Evolutionary conservation across 345 rosid genomes (phyloP).

Genomic region (Carallia pectinifolia): DNA sequence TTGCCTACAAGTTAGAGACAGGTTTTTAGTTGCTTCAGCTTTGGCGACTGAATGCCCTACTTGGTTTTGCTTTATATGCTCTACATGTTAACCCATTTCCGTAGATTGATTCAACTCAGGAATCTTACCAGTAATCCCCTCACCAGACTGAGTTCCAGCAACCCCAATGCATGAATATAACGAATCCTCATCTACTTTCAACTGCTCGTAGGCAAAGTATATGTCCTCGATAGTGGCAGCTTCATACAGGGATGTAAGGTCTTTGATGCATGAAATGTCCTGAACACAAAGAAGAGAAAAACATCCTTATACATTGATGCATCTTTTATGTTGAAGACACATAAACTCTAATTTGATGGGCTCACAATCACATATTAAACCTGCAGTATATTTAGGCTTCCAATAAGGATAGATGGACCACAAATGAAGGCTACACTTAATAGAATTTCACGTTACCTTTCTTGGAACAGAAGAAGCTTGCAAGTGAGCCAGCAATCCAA

Average conservation of each 20-base stretch:
- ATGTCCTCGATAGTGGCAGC: conserved; percentile 86
- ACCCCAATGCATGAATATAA: conserved; percentile 90
- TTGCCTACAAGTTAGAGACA: not conserved
- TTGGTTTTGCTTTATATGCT: not conserved
- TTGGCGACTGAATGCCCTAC: not conserved
- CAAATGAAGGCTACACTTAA: not conserved
- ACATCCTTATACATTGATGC: not conserved
- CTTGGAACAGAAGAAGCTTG: conserved; percentile 94
- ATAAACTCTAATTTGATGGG: not conserved
- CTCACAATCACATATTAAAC: not conserved
- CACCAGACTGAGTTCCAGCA: conserved; percentile 90
- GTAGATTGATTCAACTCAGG: not conserved
- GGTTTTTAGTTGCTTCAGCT: not conserved
- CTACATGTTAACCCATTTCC: not conserved
- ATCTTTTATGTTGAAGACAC: not conserved
- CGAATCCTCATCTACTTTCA: conserved; percentile 78
- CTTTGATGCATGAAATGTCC: conserved; percentile 93
- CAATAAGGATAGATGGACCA: conserved; percentile 6
- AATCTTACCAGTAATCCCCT: conserved; percentile 39
- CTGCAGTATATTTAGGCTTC: conserved; percentile 1
- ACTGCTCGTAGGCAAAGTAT: conserved; percentile 79
- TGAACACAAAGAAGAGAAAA: conserved; percentile 28
- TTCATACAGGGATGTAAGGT: conserved; percentile 77
- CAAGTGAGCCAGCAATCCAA: conserved; percentile 90
- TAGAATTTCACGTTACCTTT: conserved; percentile 50